These are phyloP conservation scores for Lyophyllum semitale DNA, from an alignment of 768 basidiomycete species.

Conservation along the genomic window DNA sequence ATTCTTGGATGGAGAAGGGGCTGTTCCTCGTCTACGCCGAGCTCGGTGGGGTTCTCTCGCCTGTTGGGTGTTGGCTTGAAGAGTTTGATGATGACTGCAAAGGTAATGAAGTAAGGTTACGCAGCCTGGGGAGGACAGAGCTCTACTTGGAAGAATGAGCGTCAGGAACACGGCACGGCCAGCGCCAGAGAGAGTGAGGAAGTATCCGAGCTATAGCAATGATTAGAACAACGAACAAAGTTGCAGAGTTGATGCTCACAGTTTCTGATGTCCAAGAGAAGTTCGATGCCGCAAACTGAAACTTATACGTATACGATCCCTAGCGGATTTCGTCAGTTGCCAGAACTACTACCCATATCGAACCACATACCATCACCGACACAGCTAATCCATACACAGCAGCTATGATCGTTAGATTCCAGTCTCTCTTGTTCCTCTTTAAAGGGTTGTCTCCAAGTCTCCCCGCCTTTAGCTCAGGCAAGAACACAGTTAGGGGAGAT, in stretches of 20 bases:
- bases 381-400: slow-evolving; percentile 51
- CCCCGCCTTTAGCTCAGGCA: slow-evolving; percentile 39
- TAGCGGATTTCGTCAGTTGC: slow-evolving; percentile 21
- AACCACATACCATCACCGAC: slow-evolving; percentile 43
- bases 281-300: slow-evolving; percentile 62
- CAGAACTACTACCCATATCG: background rate
- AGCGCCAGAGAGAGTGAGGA: slow-evolving; percentile 55
- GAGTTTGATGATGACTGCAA: slow-evolving; percentile 53
- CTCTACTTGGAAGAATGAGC: slow-evolving; percentile 61
- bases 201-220: slow-evolving; percentile 68
- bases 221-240: background rate
- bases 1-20: slow-evolving; percentile 29
- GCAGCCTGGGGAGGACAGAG: background rate
- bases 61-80: slow-evolving; percentile 45
- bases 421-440: slow-evolving; percentile 51
- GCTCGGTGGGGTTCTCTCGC: slow-evolving; percentile 19
- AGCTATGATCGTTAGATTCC: slow-evolving; percentile 64
- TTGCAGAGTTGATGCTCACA: slow-evolving; percentile 35
- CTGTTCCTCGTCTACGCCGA: slow-evolving; percentile 24
- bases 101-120: background rate
- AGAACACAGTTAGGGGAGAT: slow-evolving; percentile 67
- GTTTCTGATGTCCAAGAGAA: slow-evolving; percentile 72
- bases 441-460: slow-evolving; percentile 33
- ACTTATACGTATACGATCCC: slow-evolving; percentile 59
- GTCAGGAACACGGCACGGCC: slow-evolving; percentile 57